These are phyloP conservation scores for Begonia masoniana DNA, from an alignment of 306 rosid genomes.

Conservation along the genomic window DNA sequence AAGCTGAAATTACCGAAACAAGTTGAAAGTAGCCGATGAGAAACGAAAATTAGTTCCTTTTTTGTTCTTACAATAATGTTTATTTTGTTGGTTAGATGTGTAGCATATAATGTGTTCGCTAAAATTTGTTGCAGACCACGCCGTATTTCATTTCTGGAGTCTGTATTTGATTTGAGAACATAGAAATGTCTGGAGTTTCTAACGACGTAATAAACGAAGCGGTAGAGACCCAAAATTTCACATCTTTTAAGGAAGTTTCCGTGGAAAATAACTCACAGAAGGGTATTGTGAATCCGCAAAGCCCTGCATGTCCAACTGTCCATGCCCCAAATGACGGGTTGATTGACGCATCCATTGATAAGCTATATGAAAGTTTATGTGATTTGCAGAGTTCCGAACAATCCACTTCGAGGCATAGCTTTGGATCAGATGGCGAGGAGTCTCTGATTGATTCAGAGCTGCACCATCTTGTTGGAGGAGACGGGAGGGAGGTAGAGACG, in stretches of 20 bases:
- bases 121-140: too few species aligned
- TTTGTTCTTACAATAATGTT: too few species aligned
- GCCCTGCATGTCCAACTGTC: slow-evolving; percentile 13
- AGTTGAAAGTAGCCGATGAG: too few species aligned
- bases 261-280: slow-evolving; percentile 18
- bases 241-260: slow-evolving; percentile 24
- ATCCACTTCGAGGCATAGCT: slow-evolving; percentile 72
- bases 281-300: slow-evolving; percentile 28
- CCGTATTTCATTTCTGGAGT: too few species aligned
- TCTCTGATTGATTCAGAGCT: slow-evolving; percentile 88
- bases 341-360: slow-evolving; percentile 70
- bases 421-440: slow-evolving; percentile 75
- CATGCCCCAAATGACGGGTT: slow-evolving; percentile 29
- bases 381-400: slow-evolving; percentile 97
- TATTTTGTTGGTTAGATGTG: too few species aligned
- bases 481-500: slow-evolving; percentile 88
- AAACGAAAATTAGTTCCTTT: too few species aligned
- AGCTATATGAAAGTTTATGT: slow-evolving; percentile 89
- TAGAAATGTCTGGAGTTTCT: slow-evolving; percentile 58
- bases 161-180: background rate
- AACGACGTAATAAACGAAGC: slow-evolving; percentile 28
- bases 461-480: slow-evolving; percentile 81
- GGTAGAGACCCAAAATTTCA: slow-evolving; percentile 18
- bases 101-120: too few species aligned
- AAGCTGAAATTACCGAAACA: too few species aligned